A percentile compares a stretch with the other conserved stretches of the same genome.
Evolutionary conservation across 2,329 filamentous ascomycete genomes (phyloP).

Genomic region (Zymoseptoria ardabiliae): DNA sequence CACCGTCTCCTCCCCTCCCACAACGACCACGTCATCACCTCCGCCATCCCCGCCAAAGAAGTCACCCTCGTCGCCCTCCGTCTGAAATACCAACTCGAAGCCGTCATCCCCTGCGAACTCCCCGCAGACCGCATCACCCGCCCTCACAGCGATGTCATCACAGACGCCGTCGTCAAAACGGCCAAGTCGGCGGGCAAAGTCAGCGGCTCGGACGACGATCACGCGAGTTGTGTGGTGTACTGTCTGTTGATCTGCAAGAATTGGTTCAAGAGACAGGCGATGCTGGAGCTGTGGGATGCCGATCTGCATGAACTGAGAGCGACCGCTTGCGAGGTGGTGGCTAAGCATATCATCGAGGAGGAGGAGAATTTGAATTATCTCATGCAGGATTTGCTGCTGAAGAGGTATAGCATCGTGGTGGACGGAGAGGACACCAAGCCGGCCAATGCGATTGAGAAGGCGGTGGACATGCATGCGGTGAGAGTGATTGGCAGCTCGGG

Average conservation of each 20-base stretch:
- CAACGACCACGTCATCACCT: slow-evolving; percentile 48
- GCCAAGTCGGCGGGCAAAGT: slow-evolving; percentile 66
- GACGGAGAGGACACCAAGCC: slow-evolving; percentile 65
- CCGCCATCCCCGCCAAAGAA: slow-evolving; percentile 65
- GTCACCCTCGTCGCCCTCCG: slow-evolving; percentile 87
- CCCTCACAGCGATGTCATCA: slow-evolving; percentile 81
- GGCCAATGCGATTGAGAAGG: slow-evolving; percentile 84
- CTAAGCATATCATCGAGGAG: slow-evolving; percentile 76
- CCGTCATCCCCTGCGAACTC: slow-evolving; percentile 84
- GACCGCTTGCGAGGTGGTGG: slow-evolving; percentile 80
- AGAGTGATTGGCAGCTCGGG: slow-evolving; percentile 83
- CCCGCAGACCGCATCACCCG: slow-evolving; percentile 66
- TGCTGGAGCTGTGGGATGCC: slow-evolving; percentile 83
- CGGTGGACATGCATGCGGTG: slow-evolving; percentile 86
- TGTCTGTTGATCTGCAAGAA: slow-evolving; percentile 66
- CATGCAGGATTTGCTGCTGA: slow-evolving; percentile 73
- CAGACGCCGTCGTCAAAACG: slow-evolving; percentile 66
- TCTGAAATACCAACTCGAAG: slow-evolving; percentile 82
- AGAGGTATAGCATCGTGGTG: slow-evolving; percentile 75
- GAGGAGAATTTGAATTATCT: slow-evolving; percentile 76
- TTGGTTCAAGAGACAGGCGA: slow-evolving; percentile 74
- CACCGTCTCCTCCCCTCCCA: slow-evolving; percentile 55
- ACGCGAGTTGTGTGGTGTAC: slow-evolving; percentile 74
- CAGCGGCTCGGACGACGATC: slow-evolving; percentile 39
- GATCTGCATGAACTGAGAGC: slow-evolving; percentile 74